Evolutionary conservation across 1,139 yeast genomes (phyloP).

Genomic region (Yamadazyma diddensiae): DNA sequence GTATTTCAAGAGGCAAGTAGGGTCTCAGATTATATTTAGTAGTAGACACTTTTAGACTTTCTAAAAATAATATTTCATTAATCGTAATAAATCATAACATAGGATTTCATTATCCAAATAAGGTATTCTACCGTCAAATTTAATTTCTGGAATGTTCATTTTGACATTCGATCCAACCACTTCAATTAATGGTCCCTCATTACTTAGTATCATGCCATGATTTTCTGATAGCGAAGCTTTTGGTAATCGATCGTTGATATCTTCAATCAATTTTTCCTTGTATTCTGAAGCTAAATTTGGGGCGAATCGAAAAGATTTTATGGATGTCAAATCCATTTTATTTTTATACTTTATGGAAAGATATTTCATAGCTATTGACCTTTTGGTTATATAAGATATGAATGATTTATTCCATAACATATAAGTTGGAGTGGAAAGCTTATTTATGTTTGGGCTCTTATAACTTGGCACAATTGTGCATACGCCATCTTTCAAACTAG

Average conservation of each 20-base stretch:
- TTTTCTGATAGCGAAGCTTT: not conserved
- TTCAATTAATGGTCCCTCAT: slow-evolving; percentile 7
- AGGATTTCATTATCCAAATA: slow-evolving; percentile 8
- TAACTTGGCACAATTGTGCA: slow-evolving; percentile 3
- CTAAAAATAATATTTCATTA: slow-evolving; percentile 13
- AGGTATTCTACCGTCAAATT: slow-evolving; percentile 5
- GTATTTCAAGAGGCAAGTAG: slow-evolving; percentile 19
- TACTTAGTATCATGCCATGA: slow-evolving; percentile 7
- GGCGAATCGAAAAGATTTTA: not conserved
- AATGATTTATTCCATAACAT: slow-evolving; percentile 11
- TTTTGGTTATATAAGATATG: slow-evolving; percentile 5
- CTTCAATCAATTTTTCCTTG: slow-evolving; percentile 5
- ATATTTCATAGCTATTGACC: slow-evolving; percentile 10
- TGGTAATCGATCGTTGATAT: slow-evolving; percentile 6
- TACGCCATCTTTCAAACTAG: slow-evolving; percentile 3
- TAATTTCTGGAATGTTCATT: slow-evolving; percentile 11
- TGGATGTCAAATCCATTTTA: slow-evolving; percentile 3
- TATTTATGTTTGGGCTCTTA: slow-evolving; percentile 3
- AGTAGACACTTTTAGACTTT: slow-evolving; percentile 7
- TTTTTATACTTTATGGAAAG: slow-evolving; percentile 12
- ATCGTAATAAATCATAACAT: slow-evolving; percentile 11
- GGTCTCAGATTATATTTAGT: slow-evolving; percentile 16
- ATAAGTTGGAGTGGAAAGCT: slow-evolving; percentile 9
- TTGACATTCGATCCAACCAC: slow-evolving; percentile 1
- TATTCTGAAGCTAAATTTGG: slow-evolving; percentile 5